Conservation (phyloP, 1,284 basidiomycete species). For the Cryptococcus floricola region DNA sequence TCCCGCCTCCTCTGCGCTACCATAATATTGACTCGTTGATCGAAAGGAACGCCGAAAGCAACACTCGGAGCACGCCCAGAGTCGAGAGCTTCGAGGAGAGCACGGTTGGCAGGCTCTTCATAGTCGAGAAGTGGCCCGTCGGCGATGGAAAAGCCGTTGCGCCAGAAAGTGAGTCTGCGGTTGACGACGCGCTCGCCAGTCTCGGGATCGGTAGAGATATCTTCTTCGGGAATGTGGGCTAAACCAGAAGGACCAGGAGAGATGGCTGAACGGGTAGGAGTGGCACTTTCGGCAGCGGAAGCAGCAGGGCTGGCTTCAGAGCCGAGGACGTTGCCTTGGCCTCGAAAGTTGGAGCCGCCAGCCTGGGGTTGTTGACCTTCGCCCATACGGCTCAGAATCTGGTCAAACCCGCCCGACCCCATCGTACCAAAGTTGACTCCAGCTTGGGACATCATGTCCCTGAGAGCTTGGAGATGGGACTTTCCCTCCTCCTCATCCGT, state of each 20-base stretch:
- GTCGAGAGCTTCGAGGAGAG: conserved; percentile 73
- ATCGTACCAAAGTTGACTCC: conserved; percentile 9
- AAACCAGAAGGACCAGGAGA: not conserved
- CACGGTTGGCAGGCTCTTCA: conserved; percentile 72
- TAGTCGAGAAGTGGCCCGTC: conserved; percentile 83
- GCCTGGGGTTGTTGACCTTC: not conserved
- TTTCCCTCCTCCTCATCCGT: no score
- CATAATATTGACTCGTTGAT: conserved; percentile 81
- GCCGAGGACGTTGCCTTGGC: conserved; percentile 34
- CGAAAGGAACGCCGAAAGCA: conserved; percentile 69
- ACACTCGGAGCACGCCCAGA: conserved; percentile 75
- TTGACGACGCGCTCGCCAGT: conserved; percentile 62
- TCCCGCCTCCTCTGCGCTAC: conserved; percentile 72
- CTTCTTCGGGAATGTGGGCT: not conserved
- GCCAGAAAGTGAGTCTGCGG: conserved; percentile 87
- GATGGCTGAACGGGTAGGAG: not conserved
- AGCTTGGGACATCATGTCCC: no score
- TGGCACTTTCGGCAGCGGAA: no score
- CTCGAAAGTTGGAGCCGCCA: conserved; percentile 13
- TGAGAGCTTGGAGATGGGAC: no score
- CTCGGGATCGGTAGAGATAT: conserved; percentile 20
- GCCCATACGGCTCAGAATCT: conserved; percentile 3
- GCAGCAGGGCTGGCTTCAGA: no score
- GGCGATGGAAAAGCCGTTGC: conserved; percentile 88
- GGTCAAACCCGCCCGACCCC: not conserved